Conservation (phyloP, 441 rosid species). For the Metrosideros polymorpha region DNA sequence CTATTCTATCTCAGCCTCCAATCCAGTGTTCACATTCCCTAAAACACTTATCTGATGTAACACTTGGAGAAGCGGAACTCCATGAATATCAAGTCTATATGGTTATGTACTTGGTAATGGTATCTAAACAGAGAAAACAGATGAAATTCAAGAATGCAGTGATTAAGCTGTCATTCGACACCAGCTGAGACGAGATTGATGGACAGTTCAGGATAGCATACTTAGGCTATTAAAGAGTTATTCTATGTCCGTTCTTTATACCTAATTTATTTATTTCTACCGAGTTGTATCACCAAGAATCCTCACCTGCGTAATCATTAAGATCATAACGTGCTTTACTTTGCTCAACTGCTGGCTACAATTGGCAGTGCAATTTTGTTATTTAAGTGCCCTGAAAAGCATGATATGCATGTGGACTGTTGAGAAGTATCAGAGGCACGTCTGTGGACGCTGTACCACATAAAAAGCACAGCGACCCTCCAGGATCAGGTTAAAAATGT, state of each 20-base stretch:
- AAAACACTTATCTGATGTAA: neutral
- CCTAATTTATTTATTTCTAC: neutral
- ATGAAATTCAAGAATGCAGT: neutral
- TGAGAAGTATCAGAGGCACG: neutral
- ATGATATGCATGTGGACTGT: neutral
- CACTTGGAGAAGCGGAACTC: neutral
- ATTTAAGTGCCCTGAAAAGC: neutral
- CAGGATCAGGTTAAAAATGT: too few relatives aligned
- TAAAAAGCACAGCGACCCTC: too few relatives aligned
- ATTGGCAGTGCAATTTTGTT: neutral
- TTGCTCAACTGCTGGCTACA: neutral
- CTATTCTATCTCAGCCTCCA: neutral
- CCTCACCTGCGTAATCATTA: neutral
- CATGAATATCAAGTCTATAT: neutral
- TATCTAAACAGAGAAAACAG: neutral
- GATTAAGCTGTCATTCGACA: neutral
- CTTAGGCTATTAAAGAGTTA: neutral
- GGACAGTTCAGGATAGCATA: neutral
- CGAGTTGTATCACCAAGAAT: neutral
- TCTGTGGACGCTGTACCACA: neutral
- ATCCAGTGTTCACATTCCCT: neutral
- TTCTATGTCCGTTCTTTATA: neutral
- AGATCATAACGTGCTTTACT: neutral
- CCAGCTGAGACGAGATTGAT: neutral
- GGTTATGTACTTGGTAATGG: neutral